phyloP scores from a whole-genome alignment of 2,329 filamentous ascomycete genomes.

The Monilinia aucupariae region DNA sequence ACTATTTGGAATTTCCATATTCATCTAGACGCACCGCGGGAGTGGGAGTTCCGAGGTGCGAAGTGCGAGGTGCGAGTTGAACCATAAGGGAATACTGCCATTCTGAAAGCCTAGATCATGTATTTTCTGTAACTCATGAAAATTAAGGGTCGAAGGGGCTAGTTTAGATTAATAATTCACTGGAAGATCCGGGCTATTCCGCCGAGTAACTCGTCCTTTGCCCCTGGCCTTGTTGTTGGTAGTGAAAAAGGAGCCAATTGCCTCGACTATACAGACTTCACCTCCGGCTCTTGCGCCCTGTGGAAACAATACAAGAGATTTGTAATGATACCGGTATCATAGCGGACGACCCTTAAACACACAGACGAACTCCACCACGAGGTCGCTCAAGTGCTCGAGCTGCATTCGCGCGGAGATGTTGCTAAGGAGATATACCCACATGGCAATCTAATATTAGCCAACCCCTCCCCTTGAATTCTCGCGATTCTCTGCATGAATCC shows the following conservation, averaged over 20 bases:
- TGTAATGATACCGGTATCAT: not conserved
- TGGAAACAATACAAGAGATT: not conserved
- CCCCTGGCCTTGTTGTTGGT: too few species aligned
- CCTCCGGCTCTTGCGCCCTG: not conserved
- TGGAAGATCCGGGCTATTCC: too few species aligned
- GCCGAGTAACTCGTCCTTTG: too few species aligned
- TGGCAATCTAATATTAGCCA: not conserved
- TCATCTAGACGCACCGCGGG: not conserved
- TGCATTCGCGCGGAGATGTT: not conserved
- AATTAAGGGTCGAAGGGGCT: not conserved
- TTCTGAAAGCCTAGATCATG: not conserved
- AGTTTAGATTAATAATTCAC: too few species aligned
- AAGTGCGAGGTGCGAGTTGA: not conserved
- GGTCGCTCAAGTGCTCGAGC: conserved; percentile 1
- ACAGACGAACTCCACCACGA: not conserved
- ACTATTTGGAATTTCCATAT: not conserved
- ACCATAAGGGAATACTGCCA: not conserved
- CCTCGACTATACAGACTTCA: not conserved
- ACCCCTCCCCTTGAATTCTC: not conserved
- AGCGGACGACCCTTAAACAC: conserved; percentile 1
- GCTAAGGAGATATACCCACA: not conserved
- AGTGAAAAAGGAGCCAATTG: too few species aligned
- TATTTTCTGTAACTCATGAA: not conserved
- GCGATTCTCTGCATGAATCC: not conserved
- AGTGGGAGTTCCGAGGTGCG: not conserved